Evolutionary conservation across 2,329 filamentous ascomycete species (phyloP).

Genomic region (Colletotrichum zoysiae): DNA sequence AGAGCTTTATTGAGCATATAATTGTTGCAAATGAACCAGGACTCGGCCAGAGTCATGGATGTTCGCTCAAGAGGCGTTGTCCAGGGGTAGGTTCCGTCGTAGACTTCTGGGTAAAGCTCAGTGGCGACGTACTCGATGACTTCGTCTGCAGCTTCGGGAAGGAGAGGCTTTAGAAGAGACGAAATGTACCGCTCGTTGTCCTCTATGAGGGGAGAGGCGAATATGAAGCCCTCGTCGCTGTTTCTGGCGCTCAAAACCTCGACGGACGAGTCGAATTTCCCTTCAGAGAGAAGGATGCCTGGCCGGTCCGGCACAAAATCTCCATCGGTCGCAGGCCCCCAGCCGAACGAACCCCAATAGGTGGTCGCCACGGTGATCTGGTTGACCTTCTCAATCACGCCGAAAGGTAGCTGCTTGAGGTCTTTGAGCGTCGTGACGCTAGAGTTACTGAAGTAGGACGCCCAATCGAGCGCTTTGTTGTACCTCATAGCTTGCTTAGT

Average conservation of each 20-base stretch:
- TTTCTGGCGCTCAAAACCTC: conserved; percentile 51
- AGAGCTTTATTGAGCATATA: background rate
- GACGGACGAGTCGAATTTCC: conserved; percentile 16
- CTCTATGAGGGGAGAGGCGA: conserved; percentile 58
- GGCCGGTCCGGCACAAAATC: conserved; percentile 34
- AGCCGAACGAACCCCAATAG: background rate
- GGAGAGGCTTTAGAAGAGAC: background rate
- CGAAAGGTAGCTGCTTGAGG: background rate
- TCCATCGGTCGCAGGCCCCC: conserved; percentile 30
- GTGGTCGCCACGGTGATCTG: background rate
- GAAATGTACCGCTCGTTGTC: conserved; percentile 47
- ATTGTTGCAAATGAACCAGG: background rate
- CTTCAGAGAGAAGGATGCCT: conserved; percentile 26
- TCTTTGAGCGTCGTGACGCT: background rate
- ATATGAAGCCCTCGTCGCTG: conserved; percentile 62
- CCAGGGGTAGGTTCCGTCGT: background rate
- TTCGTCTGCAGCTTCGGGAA: background rate
- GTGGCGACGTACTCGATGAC: background rate
- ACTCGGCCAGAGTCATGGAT: background rate
- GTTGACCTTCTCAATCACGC: background rate
- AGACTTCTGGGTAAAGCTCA: conserved; percentile 57
- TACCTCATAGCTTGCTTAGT: background rate
- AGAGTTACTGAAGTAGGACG: background rate
- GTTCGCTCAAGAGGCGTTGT: conserved; percentile 52
- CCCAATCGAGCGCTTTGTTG: background rate